Percentiles rank a stretch among this genome's conserved stretches.
phyloP scores from a whole-genome alignment of 352 stramenopile genomes.

The Pythium oligandrum region DNA sequence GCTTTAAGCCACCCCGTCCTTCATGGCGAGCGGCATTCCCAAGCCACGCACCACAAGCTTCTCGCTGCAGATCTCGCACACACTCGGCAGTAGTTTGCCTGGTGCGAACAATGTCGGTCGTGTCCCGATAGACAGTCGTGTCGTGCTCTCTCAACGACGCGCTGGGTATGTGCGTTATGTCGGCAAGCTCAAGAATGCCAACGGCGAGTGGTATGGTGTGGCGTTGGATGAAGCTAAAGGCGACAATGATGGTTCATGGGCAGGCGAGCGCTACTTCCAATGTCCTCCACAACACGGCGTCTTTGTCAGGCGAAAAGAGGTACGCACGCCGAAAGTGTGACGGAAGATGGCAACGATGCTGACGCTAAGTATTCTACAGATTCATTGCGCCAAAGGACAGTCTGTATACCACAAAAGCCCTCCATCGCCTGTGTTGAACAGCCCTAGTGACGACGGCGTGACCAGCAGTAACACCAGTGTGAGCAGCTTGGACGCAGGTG shows the following conservation, averaged over 20 bases:
- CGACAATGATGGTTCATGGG: constrained; percentile 39
- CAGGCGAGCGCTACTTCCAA: constrained; percentile 50
- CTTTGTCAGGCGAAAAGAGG: constrained; percentile 63
- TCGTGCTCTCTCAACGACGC: constrained; percentile 53
- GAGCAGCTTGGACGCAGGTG: constrained; percentile 2
- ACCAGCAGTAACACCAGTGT: constrained; percentile 18
- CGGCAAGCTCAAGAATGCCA: constrained; percentile 47
- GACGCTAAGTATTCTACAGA: constrained; percentile 14
- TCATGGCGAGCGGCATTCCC: constrained; percentile 19
- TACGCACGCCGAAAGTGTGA: not conserved
- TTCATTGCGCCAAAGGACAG: constrained; percentile 47
- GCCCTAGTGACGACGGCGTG: constrained; percentile 37
- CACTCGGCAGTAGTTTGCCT: too few relatives aligned
- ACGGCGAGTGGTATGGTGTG: constrained; percentile 65
- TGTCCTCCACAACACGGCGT: constrained; percentile 44
- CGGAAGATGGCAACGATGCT: not conserved
- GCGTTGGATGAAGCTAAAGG: constrained; percentile 61
- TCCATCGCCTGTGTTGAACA: constrained; percentile 31
- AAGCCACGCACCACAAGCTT: constrained; percentile 16
- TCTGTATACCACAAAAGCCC: constrained; percentile 28
- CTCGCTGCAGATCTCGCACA: constrained; percentile 18
- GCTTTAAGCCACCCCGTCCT: too few relatives aligned
- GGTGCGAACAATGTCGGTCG: constrained; percentile 19
- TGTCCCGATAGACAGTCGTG: constrained; percentile 45
- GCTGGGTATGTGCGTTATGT: constrained; percentile 55